Evolutionary conservation across 2,329 filamentous ascomycete genomes (phyloP), one percentile per base, ranked within the genome.

Genomic region (Trichoderma sp.): DNA sequence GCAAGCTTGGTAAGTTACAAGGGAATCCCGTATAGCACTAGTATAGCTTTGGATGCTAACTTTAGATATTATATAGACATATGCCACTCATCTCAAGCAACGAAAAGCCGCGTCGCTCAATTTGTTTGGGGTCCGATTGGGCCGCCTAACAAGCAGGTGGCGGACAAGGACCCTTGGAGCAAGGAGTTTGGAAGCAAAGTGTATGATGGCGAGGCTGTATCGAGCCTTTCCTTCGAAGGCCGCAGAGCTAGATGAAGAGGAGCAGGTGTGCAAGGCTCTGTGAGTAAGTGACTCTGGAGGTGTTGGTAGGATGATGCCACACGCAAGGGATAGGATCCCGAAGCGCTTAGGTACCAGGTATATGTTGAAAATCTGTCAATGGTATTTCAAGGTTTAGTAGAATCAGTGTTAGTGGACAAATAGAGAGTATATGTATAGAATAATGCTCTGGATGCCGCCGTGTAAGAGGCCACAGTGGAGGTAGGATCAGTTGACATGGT

Each of bases 101-200:
- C 50, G 12, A 64, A 73, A 3, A n/a, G 38, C 21, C 64, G 59
- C 12, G 53, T 74, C 5, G 74, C 78, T 38, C 77, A 77, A 0
- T 82, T 80, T 29, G 75, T 79, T 68, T 83, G 83, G 81, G 80
- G 81, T 1, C 78, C 81, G 1, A 79, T 82, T 60, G 79, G 79
- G 21, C 79, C 80, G n/a, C 82, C 80, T 41, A 77, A 80, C 29
- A 81, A 78, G 82, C 86, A 82, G 41, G 81, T 81, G 18, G 35
- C 27, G 9, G 63, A 33, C 16, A 33, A 12, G 11, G 50, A 45
- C 27, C 53, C 68, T 18, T 59, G 18, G 45, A 60, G 35, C 12
- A 59, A 73, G 21, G 59, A 45, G 1, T 14, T 29, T 18, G 24
- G 65, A 67, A 68, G n/a, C 12, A 69, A 45, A 16, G 4, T 33